Percentiles rank a stretch among this genome's conserved stretches.
phyloP scores from a whole-genome alignment of 116 monocot genomes.

The Cymodocea nodosa region DNA sequence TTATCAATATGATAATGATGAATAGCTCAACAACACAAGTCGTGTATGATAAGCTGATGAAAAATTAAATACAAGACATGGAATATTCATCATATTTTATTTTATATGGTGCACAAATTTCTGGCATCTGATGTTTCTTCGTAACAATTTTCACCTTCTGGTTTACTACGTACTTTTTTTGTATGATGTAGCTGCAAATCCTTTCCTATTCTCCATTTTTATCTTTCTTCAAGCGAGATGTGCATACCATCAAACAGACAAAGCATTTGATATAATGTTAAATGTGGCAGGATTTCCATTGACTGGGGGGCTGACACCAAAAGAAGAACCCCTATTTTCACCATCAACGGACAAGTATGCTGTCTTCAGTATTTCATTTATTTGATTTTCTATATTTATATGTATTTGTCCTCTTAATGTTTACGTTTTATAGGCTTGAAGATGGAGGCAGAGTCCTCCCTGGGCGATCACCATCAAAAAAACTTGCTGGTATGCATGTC shows the following conservation, averaged over 20 bases:
- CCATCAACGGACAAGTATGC: conserved; percentile 90
- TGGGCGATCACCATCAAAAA: conserved; percentile 61
- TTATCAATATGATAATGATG: background rate
- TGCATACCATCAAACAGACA: no score
- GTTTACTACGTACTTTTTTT: no score
- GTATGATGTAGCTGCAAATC: no score
- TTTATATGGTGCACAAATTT: no score
- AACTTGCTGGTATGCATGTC: conserved; percentile 37
- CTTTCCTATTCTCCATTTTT: no score
- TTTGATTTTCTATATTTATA: conserved; percentile 4
- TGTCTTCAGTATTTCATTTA: background rate
- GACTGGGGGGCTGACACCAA: conserved; percentile 42
- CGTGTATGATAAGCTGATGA: no score
- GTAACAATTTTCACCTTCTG: no score
- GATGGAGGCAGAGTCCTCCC: conserved; percentile 45
- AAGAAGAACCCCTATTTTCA: conserved; percentile 89
- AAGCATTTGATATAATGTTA: no score
- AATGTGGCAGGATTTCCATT: conserved; percentile 11
- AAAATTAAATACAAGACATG: no score
- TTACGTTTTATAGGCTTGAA: conserved; percentile 44
- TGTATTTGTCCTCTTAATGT: conserved; percentile 3
- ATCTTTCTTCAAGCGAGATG: no score
- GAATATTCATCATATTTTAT: no score
- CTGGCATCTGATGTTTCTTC: no score
- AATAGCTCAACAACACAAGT: background rate